Base-by-base conservation (phyloP, 1,139 yeast species). In the Lizanozyma gosingica region DNA sequence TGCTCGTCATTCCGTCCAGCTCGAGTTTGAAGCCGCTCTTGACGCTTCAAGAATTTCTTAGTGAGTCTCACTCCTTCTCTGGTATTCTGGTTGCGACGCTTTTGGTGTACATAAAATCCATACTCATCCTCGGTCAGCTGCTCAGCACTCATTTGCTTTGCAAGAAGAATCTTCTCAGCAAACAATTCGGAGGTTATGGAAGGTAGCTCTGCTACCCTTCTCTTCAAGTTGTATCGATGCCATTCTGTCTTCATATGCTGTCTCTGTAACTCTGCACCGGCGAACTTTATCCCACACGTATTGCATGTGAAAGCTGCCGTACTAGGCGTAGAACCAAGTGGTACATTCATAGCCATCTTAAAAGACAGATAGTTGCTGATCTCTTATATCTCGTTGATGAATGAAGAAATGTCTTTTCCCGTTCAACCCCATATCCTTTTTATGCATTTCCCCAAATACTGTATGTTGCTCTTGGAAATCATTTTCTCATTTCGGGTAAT, bases 211-310 rank as follows among this genome's bases (percentile, higher is more conserved):
- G 82, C 79, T 17, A 76, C 82, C 54, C 80, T 65, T 62, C 83
- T 67, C 47, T 77, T 77, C 50, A 77, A 63, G 50, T 77, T 77
- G 54, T 77, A 77, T 48, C 82, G 63, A 60, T 83, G 94, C 94
- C 94, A 83, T 45, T 83, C 94, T 2, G 84, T 68, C 54, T 73
- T 64, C 79, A 79, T 72, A 53, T 71, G 76, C 35, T 53, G 52
- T 36, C 75, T 56, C 51, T 71, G 76, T 48, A 62, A 65, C 41
- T 57, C 64, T 3, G 73, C 63, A 33, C 61, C 55, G 35, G 63
- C 59, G 46, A 70, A 70, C 44, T 59, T 63, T 45, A 70, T 62
- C 41, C 57, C 60, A 53, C 76, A 70, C 4, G 74, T 66, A 44
- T 68, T 69, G 53, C 76, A 70, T 37, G 76, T 68, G 53, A 76